These are phyloP conservation scores for Geosmithia putterillii DNA, from an alignment of 2,329 filamentous ascomycete genomes.

Conservation along the genomic window DNA sequence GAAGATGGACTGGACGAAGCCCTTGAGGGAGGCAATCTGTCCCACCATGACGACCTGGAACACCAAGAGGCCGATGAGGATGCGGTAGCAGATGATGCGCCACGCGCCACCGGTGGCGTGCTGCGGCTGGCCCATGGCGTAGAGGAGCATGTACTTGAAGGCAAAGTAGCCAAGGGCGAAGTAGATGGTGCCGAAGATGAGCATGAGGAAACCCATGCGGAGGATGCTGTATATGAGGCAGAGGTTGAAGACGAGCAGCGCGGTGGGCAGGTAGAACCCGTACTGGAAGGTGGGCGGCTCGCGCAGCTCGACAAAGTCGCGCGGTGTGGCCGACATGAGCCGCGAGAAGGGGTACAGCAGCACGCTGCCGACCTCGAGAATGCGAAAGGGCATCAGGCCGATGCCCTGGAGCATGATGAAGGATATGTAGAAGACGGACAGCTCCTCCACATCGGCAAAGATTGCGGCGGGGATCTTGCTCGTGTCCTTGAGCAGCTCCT, in stretches of 20 bases:
- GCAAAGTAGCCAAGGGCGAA: slow-evolving; percentile 76
- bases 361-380: slow-evolving; percentile 82
- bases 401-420: slow-evolving; percentile 89
- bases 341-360: slow-evolving; percentile 70
- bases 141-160: slow-evolving; percentile 95
- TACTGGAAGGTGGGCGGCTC: slow-evolving; percentile 86
- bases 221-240: slow-evolving; percentile 91
- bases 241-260: slow-evolving; percentile 85
- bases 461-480: slow-evolving; percentile 64
- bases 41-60: slow-evolving; percentile 90
- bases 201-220: slow-evolving; percentile 64
- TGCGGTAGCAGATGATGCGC: slow-evolving; percentile 91
- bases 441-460: slow-evolving; percentile 58
- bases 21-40: slow-evolving; percentile 62
- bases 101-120: slow-evolving; percentile 89
- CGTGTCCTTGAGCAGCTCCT: slow-evolving; percentile 66
- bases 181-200: slow-evolving; percentile 73
- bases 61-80: slow-evolving; percentile 74
- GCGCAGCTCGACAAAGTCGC: slow-evolving; percentile 74
- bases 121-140: slow-evolving; percentile 95
- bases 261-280: slow-evolving; percentile 88
- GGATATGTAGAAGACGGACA: slow-evolving; percentile 82
- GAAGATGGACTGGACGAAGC: slow-evolving; percentile 60
- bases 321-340: slow-evolving; percentile 71
- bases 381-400: slow-evolving; percentile 84